These are phyloP conservation scores for Porodaedalea pini DNA, from an alignment of 1,284 basidiomycete genomes.

Conservation along the genomic window DNA sequence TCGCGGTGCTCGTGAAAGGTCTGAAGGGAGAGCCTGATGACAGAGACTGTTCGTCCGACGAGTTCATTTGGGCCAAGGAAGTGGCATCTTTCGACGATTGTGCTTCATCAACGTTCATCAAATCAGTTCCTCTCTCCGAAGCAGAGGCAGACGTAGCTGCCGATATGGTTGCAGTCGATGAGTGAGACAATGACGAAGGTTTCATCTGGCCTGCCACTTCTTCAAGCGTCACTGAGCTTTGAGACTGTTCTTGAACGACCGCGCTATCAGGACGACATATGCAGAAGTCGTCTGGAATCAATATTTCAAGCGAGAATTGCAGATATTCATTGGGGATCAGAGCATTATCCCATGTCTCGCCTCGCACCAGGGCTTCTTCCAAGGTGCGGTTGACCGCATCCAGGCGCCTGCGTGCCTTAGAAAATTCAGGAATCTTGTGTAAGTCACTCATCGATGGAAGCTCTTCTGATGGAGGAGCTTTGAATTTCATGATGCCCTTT, in stretches of 20 bases:
- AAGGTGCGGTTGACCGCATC: conserved; percentile 16
- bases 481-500: conserved; percentile 4
- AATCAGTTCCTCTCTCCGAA: not conserved
- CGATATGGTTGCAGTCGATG: not conserved
- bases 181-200: not conserved
- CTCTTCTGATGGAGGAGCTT: conserved; percentile 3
- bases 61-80: not conserved
- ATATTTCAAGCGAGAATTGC: conserved; percentile 10
- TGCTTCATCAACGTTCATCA: not conserved
- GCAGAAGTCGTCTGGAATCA: conserved; percentile 9
- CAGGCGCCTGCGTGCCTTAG: conserved; percentile 13
- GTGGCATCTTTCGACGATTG: not conserved
- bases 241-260: not conserved
- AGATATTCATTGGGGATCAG: conserved; percentile 14
- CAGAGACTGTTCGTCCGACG: not conserved
- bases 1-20: not conserved
- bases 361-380: conserved; percentile 13
- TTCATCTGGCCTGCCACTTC: conserved; percentile 8
- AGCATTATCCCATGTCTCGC: conserved; percentile 19
- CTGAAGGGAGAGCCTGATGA: not conserved
- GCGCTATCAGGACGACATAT: conserved; percentile 4
- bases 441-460: conserved; percentile 21
- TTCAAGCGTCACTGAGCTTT: conserved; percentile 16
- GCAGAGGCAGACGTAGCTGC: not conserved
- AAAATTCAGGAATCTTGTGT: conserved; percentile 7